Percentiles rank a stretch among this genome's conserved stretches.
Conservation (phyloP, 2,329 filamentous ascomycete species). For the Aspergillus ruber region DNA sequence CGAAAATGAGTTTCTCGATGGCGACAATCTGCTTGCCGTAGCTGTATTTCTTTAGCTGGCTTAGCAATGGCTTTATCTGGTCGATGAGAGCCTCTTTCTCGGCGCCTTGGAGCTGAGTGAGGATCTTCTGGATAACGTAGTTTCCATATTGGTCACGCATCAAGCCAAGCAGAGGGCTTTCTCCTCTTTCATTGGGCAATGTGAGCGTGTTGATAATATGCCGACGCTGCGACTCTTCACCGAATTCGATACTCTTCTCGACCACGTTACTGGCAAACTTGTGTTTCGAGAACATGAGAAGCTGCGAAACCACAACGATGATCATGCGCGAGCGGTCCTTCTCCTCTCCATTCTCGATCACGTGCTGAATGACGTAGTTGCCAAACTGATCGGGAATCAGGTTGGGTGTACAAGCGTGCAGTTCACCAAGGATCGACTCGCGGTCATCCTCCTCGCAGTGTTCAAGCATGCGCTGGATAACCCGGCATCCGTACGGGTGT, state of each 20-base stretch:
- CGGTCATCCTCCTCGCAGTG: constrained; percentile 67
- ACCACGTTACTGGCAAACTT: constrained; percentile 98
- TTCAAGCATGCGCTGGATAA: constrained; percentile 88
- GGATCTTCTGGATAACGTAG: constrained; percentile 89
- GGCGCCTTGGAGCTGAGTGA: constrained; percentile 55
- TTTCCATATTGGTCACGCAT: constrained; percentile 92
- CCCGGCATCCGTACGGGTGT: constrained; percentile 82
- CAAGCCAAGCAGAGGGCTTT: constrained; percentile 64
- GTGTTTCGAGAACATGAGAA: constrained; percentile 77
- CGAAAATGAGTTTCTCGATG: constrained; percentile 53
- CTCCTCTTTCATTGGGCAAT: constrained; percentile 56
- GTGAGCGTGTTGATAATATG: constrained; percentile 62
- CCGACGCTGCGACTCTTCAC: constrained; percentile 61
- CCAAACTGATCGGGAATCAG: constrained; percentile 85
- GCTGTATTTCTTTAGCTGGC: constrained; percentile 57
- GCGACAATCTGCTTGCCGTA: constrained; percentile 61
- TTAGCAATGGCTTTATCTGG: constrained; percentile 58
- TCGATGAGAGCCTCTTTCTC: constrained; percentile 57
- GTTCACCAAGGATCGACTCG: constrained; percentile 66
- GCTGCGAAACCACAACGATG: constrained; percentile 61
- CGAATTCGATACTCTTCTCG: constrained; percentile 77
- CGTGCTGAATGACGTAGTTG: constrained; percentile 93
- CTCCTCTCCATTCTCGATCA: constrained; percentile 70
- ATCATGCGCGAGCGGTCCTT: constrained; percentile 70
- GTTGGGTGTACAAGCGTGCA: constrained; percentile 63